Evolutionary conservation across 75 land plant species (phyloP).

Genomic region (Selaginella tamariscina): DNA sequence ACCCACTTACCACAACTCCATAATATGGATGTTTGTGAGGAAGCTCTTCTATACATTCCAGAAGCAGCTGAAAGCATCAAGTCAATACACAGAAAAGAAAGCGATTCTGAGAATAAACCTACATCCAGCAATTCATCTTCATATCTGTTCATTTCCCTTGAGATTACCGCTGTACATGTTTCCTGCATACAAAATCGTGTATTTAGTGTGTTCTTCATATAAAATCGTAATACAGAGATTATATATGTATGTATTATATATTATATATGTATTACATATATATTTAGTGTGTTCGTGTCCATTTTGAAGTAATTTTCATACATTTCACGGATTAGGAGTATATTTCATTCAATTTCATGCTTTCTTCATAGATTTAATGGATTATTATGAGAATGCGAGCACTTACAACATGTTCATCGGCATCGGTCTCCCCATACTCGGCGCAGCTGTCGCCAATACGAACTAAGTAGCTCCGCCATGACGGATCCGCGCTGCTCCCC

Average conservation of each 20-base stretch:
- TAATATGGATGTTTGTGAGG: conserved; percentile 91
- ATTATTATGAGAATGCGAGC: neutral
- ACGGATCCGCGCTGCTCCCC: neutral
- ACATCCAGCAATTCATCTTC: neutral
- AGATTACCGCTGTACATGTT: neutral
- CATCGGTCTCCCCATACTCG: neutral
- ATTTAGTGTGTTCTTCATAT: too few relatives aligned
- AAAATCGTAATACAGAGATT: too few relatives aligned
- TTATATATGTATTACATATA: too few relatives aligned
- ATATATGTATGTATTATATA: too few relatives aligned
- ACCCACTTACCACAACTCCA: conserved; percentile 54
- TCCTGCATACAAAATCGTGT: too few relatives aligned
- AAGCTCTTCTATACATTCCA: conserved; percentile 79
- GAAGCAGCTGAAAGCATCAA: conserved; percentile 57
- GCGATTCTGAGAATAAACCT: too few relatives aligned
- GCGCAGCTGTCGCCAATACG: neutral
- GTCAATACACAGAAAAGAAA: too few relatives aligned
- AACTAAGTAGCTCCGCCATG: neutral
- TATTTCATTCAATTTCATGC: too few relatives aligned
- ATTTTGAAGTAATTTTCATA: too few relatives aligned
- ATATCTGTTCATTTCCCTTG: neutral
- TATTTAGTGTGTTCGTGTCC: too few relatives aligned
- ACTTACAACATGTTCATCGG: neutral
- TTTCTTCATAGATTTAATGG: neutral
- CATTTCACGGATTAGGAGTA: too few relatives aligned